A percentile compares a stretch with the other conserved stretches of the same genome.
Evolutionary conservation across 208 protist genomes (phyloP).

Genomic region (Sergeia podlipaevii): DNA sequence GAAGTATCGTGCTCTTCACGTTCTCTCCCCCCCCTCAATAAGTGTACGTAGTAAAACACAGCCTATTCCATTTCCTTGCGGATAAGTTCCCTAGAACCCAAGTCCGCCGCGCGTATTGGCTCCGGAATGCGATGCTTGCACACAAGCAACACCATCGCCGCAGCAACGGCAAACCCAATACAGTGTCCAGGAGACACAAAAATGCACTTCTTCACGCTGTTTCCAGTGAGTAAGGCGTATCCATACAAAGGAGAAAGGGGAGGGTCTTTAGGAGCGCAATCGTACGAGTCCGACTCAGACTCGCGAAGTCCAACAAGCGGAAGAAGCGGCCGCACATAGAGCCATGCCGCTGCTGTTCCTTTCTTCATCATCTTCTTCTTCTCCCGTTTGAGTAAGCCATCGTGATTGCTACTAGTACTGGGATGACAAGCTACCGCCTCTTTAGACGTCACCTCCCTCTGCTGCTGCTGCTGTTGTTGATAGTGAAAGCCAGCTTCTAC

Average conservation of each 20-base stretch:
- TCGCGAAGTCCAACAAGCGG: slow-evolving; percentile 5
- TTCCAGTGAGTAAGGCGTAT: slow-evolving; percentile 46
- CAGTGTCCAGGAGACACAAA: slow-evolving; percentile 93
- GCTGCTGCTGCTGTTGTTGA: background rate
- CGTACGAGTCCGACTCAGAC: background rate
- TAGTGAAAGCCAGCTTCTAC: slow-evolving; percentile 24
- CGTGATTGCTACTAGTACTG: background rate
- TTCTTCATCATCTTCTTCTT: background rate
- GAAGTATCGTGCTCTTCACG: background rate
- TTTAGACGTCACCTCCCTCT: background rate
- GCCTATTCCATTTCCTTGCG: too few species aligned
- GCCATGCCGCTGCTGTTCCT: background rate
- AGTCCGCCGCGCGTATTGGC: slow-evolving; percentile 91
- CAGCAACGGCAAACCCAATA: slow-evolving; percentile 70
- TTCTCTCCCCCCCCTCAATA: background rate
- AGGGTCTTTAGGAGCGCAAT: background rate
- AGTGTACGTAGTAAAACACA: background rate
- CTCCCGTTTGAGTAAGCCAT: background rate
- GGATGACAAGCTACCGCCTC: slow-evolving; percentile 2
- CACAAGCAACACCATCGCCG: slow-evolving; percentile 40
- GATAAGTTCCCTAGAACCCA: slow-evolving; percentile 82
- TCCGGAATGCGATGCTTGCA: slow-evolving; percentile 86
- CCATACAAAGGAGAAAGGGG: slow-evolving; percentile 28
- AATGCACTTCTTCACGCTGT: slow-evolving; percentile 63
- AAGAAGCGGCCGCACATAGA: slow-evolving; percentile 3